Evolutionary conservation across 1,284 basidiomycete species (phyloP).

Genomic region (Austroboletus sp.): DNA sequence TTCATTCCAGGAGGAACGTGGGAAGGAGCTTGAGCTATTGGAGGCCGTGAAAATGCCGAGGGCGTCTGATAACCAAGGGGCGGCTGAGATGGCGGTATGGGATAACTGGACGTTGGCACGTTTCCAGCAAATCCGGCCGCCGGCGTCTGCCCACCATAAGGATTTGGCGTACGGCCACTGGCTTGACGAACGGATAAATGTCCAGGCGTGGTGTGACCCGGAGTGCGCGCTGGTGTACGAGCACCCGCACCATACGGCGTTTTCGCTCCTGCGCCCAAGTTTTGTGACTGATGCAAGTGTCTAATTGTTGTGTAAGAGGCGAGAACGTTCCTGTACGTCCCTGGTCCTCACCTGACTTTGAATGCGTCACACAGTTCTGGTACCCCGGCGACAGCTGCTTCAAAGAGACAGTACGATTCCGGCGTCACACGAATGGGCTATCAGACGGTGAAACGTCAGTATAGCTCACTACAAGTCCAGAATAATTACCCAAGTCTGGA

Average conservation of each 20-base stretch:
- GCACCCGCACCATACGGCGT: slow-evolving; percentile 72
- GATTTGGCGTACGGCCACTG: slow-evolving; percentile 63
- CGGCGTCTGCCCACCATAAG: slow-evolving; percentile 54
- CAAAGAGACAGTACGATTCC: slow-evolving; percentile 84
- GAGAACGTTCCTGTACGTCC: not conserved
- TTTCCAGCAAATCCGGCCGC: slow-evolving; percentile 32
- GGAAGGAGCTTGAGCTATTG: slow-evolving; percentile 40
- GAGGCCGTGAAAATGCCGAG: slow-evolving; percentile 37
- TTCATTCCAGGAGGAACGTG: slow-evolving; percentile 52
- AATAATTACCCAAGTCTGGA: slow-evolving; percentile 78
- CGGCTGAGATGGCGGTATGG: slow-evolving; percentile 33
- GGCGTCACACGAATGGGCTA: slow-evolving; percentile 86
- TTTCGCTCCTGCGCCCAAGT: slow-evolving; percentile 61
- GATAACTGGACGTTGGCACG: slow-evolving; percentile 25
- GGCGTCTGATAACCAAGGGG: slow-evolving; percentile 62
- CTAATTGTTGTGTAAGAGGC: slow-evolving; percentile 33
- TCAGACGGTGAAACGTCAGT: slow-evolving; percentile 8
- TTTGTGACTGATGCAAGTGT: slow-evolving; percentile 76
- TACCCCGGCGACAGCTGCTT: slow-evolving; percentile 82
- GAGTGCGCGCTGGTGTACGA: slow-evolving; percentile 69
- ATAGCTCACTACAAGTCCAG: not conserved
- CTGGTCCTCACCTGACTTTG: slow-evolving; percentile 70
- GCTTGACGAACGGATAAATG: slow-evolving; percentile 65
- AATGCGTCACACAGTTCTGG: slow-evolving; percentile 92
- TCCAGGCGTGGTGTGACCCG: slow-evolving; percentile 69